These are phyloP conservation scores for Piper longum DNA, from an alignment of 164 flowering plant species.

Conservation along the genomic window DNA sequence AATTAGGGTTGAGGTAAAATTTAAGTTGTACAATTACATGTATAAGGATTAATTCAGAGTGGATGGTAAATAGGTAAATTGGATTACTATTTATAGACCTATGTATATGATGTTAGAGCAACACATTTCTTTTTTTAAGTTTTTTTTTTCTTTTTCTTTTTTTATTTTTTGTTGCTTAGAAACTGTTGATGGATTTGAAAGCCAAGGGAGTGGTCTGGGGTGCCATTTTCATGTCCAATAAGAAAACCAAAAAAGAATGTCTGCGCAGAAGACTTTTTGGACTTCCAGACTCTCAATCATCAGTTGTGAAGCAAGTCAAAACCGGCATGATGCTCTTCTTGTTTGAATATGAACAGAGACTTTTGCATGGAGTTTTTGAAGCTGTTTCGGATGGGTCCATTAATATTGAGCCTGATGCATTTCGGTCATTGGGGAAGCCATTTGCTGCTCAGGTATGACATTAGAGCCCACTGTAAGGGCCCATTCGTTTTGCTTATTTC, in stretches of 20 bases:
- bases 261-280: conserved; percentile 37
- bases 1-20: no score
- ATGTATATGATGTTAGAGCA: no score
- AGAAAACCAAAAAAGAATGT: conserved; percentile 41
- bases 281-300: conserved; percentile 28
- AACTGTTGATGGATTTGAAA: conserved; percentile 14
- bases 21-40: no score
- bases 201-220: conserved; percentile 29
- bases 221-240: conserved; percentile 67
- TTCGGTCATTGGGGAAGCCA: conserved; percentile 31
- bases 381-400: conserved; percentile 54
- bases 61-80: no score
- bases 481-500: neutral
- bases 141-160: no score
- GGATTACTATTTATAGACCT: no score
- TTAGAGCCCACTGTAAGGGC: neutral
- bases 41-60: no score
- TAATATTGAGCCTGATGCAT: conserved; percentile 49
- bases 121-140: no score
- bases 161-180: conserved; percentile 8
- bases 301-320: conserved; percentile 46
- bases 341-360: conserved; percentile 49
- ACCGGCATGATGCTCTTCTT: conserved; percentile 60
- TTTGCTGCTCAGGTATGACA: conserved; percentile 62
- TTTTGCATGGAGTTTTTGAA: conserved; percentile 54